Evolutionary conservation across 345 rosid species (phyloP).

Genomic region (Salix brachista): DNA sequence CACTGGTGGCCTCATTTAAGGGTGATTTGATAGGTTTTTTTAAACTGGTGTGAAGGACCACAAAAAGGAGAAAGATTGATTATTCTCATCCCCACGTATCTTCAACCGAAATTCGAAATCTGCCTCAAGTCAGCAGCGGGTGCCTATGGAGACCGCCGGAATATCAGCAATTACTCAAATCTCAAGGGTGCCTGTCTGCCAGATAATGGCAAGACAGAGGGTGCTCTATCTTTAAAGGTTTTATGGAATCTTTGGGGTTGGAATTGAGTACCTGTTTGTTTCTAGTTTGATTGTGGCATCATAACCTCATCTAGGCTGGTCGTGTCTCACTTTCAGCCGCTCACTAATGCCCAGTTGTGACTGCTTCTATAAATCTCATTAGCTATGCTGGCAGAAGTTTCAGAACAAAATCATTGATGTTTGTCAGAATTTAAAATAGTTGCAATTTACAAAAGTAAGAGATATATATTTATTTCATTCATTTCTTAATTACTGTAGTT

Average conservation of each 20-base stretch:
- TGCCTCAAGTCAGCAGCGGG: background rate
- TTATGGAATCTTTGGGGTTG: background rate
- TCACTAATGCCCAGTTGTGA: background rate
- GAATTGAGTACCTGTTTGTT: background rate
- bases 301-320: background rate
- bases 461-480: too few species aligned
- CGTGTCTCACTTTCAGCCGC: background rate
- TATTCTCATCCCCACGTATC: background rate
- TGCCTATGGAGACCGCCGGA: background rate
- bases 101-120: background rate
- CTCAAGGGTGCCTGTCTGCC: background rate
- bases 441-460: too few species aligned
- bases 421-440: too few species aligned
- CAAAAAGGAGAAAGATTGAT: background rate
- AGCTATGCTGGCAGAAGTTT: too few species aligned
- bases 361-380: background rate
- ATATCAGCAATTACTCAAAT: too few species aligned
- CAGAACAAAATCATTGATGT: too few species aligned
- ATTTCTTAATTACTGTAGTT: too few species aligned
- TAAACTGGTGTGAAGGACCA: background rate
- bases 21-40: too few species aligned
- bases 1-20: too few species aligned
- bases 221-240: background rate
- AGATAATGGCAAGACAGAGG: background rate
- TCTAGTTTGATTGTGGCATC: background rate